Base-by-base conservation (phyloP, 1,284 basidiomycete species). In the Ganoderma lingzhi region DNA sequence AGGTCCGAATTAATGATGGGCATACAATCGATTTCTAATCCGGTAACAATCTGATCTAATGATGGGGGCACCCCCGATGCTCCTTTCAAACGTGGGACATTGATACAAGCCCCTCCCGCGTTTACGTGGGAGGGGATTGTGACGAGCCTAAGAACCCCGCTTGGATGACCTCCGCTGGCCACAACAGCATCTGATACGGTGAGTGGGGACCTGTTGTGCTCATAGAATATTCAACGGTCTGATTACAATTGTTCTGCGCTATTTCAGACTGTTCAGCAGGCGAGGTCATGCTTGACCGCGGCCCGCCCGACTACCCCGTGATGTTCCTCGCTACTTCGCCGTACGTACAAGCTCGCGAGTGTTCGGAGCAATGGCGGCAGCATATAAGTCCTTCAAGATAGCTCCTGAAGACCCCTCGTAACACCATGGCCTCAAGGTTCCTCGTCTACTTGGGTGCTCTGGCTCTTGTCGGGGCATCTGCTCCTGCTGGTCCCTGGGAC, bases 401-500 rank as follows among this genome's bases (percentile, higher is more conserved):
- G 6, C 9, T 8, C 5, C 5, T 19, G 3, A 15, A 0, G 9
- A 6, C n/a, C 41, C 48, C 32, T 45, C 19, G 37, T 17, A n/a
- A n/a, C 14, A 56, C 41, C 15, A 72, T 72, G 71, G n/a, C 51
- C 39, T 17, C 56, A 56, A 65, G 64, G 64, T 23, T 68, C 6
- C 44, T 72, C 1, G 9, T 67, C 17, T 48, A 30, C 42, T 35
- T 72, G 14, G 62, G 23, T 58, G 62, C 62, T n/a, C 19, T 67
- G 19, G 32, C 65, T 37, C 44, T 63, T 30, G 73, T 65, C 6
- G 51, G 55, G 19, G 71, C 70, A 28, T 73, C 76, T 12, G 83
- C 84, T 2, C 84, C 84, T 8, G 68, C 66, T 30, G 84, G 84
- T 9, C 82, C 84, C 48, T 86, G 85, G 86, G 84, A 86, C 69